Conservation (phyloP, 148 eudicot genomes). For the Chenopodium suecicum region DNA sequence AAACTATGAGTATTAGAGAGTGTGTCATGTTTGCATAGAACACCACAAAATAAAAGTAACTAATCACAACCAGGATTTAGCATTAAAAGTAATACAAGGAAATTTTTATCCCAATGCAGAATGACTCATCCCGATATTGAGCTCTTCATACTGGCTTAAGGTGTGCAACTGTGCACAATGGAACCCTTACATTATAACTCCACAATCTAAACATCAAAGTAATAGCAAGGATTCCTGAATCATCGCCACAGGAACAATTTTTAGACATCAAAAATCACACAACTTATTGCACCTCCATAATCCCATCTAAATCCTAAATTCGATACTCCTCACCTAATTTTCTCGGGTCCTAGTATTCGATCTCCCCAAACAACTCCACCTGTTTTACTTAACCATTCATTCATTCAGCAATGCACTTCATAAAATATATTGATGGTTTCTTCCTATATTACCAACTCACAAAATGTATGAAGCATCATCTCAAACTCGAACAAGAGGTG, state of each 20-base stretch:
- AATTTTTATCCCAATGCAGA: background rate
- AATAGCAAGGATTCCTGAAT: background rate
- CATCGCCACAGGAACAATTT: background rate
- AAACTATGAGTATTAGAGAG: background rate
- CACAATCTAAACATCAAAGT: background rate
- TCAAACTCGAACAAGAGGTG: background rate
- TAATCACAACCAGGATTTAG: background rate
- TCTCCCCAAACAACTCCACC: conserved; percentile 9
- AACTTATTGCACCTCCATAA: background rate
- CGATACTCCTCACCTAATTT: background rate
- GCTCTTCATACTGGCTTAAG: background rate
- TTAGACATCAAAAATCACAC: background rate
- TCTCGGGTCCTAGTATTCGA: background rate
- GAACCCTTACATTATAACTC: background rate
- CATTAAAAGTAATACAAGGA: background rate
- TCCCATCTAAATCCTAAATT: background rate
- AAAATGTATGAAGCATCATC: background rate
- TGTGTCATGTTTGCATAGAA: background rate
- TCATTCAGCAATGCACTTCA: background rate
- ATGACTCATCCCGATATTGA: background rate
- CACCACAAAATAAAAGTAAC: background rate
- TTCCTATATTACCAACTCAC: background rate
- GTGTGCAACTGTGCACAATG: too few species aligned
- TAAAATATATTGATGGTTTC: background rate
- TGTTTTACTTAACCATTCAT: background rate